Evolutionary conservation across 2,329 filamentous ascomycete genomes (phyloP), one percentile per base, ranked within the genome.

Genomic region (Colletotrichum graminicola): DNA sequence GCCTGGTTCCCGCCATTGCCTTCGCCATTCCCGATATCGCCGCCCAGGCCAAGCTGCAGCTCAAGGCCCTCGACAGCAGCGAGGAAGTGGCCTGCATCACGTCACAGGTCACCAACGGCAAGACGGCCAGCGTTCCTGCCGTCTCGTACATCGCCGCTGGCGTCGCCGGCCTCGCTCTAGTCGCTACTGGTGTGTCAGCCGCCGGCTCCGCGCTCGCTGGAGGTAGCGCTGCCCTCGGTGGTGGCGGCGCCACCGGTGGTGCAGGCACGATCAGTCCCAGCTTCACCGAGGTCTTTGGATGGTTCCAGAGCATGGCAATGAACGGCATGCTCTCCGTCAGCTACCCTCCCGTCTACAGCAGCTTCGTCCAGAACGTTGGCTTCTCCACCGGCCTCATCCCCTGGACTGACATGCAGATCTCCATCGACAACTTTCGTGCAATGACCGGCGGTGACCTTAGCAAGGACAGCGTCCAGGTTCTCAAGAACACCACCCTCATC

Each of bases 241-340:
- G 29, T 29, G 29, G 84, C 66, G 85, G 86, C 70, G 87, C 87
- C 57, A 84, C 84, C 26, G 85, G 84, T 23, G 92, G 91, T 18
- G 85, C 86, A 16, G 86, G 90, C 2, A 87, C 92, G 14, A 85
- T 91, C 51, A 96, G 94, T 76, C 96, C 96, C 34, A 93, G 92
- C 64, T 98, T 98, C 79, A 87, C 87, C 55, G 94, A 98, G 78
- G 91, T 97, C 59, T 88, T 97, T 75, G 91, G 92, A 73, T 97
- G 93, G 89, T 97, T 98, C 81, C 95, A 98, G 82, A 92, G 92
- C 61, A 93, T 98, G 86, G 94, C 96, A 36, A 92, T 96, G 85
- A 98, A 96, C 81, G 95, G 96, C 75, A 98, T 98, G 96, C 87
- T 97, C 80, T 97, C 93, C 71, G 95, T 97, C 76, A 89, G 91